These are phyloP conservation scores for Monilinia laxa DNA, from an alignment of 2,329 filamentous ascomycete species.

Conservation along the genomic window DNA sequence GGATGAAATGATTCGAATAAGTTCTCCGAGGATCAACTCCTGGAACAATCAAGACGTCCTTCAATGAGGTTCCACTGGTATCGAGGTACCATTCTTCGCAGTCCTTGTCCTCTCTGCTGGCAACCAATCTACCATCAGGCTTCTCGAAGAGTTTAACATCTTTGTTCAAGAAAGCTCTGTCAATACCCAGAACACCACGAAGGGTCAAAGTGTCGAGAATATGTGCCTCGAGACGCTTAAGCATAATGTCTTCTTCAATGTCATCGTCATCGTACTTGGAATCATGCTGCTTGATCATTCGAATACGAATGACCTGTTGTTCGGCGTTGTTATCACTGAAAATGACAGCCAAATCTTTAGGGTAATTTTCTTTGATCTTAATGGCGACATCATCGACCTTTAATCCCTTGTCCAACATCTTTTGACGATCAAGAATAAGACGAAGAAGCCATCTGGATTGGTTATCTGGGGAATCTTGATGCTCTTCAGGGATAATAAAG, in stretches of 20 bases:
- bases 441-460: slow-evolving; percentile 96
- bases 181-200: slow-evolving; percentile 84
- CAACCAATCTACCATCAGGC: slow-evolving; percentile 69
- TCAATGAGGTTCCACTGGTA: slow-evolving; percentile 85
- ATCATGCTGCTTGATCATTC: slow-evolving; percentile 69
- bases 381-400: slow-evolving; percentile 87
- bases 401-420: slow-evolving; percentile 91
- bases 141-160: slow-evolving; percentile 67
- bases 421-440: slow-evolving; percentile 88
- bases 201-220: slow-evolving; percentile 88
- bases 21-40: slow-evolving; percentile 85
- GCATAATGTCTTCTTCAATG: slow-evolving; percentile 84
- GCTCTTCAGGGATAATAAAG: slow-evolving; percentile 87
- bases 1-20: slow-evolving; percentile 93
- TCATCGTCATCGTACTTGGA: slow-evolving; percentile 72
- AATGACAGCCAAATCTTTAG: slow-evolving; percentile 82
- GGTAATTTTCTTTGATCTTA: slow-evolving; percentile 86
- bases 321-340: slow-evolving; percentile 99
- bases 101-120: slow-evolving; percentile 68
- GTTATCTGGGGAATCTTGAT: slow-evolving; percentile 57
- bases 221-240: slow-evolving; percentile 89
- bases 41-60: slow-evolving; percentile 78
- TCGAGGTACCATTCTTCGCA: slow-evolving; percentile 96
- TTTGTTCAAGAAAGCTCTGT: slow-evolving; percentile 89
- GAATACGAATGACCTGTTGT: slow-evolving; percentile 89